Conservation (phyloP, 1,284 basidiomycete genomes). For the Ustanciosporium gigantosporum region DNA sequence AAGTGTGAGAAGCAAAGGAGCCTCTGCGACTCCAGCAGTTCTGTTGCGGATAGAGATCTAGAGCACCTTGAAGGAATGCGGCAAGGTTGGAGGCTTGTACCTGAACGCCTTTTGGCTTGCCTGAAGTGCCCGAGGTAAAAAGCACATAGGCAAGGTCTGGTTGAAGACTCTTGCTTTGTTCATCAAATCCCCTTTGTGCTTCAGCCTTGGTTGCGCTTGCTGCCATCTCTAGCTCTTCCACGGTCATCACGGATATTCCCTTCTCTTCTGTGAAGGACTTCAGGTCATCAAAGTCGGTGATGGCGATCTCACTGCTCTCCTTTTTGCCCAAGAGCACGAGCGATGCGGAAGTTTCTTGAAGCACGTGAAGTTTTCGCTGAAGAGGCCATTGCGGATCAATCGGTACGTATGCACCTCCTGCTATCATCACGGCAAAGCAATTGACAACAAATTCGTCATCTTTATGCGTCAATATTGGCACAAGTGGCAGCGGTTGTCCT, state of each 20-base stretch:
- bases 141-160: background rate
- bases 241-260: background rate
- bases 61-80: background rate
- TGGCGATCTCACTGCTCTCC: background rate
- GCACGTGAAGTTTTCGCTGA: background rate
- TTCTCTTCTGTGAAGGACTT: too few species aligned
- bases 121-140: background rate
- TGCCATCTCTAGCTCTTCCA: background rate
- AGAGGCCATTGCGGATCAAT: conserved; percentile 1
- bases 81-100: background rate
- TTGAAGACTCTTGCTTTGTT: background rate
- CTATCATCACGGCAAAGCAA: conserved; percentile 1
- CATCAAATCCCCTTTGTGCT: background rate
- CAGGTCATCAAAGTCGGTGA: background rate
- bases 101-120: background rate
- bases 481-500: background rate
- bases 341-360: background rate
- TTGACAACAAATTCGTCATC: background rate
- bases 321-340: background rate
- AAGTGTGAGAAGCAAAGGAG: conserved; percentile 2
- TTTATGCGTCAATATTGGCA: background rate
- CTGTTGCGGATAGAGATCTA: background rate
- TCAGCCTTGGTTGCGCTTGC: background rate
- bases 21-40: background rate
- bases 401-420: conserved; percentile 5